Conservation (phyloP, 306 rosid species). For the Herpetospermum pedunculosum region DNA sequence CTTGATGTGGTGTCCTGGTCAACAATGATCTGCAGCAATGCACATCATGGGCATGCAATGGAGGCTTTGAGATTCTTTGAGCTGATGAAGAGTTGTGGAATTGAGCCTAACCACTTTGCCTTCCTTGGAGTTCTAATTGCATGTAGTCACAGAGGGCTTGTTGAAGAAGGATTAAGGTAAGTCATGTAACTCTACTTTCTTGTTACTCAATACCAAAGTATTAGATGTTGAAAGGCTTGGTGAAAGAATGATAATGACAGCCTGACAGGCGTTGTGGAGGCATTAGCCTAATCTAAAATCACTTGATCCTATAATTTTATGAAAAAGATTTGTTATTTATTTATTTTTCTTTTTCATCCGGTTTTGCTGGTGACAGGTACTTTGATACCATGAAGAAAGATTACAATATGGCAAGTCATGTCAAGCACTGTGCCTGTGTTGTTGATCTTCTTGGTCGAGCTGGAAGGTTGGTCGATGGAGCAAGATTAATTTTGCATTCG, state of each 20-base stretch:
- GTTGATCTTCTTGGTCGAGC: slow-evolving; percentile 52
- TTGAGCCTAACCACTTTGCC: slow-evolving; percentile 35
- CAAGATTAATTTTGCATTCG: slow-evolving; percentile 24
- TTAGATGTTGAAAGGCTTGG: not conserved
- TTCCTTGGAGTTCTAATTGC: slow-evolving; percentile 48
- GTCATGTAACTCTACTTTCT: not conserved
- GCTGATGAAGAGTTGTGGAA: slow-evolving; percentile 26
- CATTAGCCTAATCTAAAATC: not conserved
- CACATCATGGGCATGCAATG: slow-evolving; percentile 41
- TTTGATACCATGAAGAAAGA: slow-evolving; percentile 34
- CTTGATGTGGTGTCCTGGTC: slow-evolving; percentile 54
- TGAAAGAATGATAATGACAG: not conserved
- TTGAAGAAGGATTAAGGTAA: slow-evolving; percentile 34
- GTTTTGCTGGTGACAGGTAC: slow-evolving; percentile 13
- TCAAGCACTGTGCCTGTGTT: slow-evolving; percentile 37
- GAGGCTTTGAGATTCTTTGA: slow-evolving; percentile 37
- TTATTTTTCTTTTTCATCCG: not conserved
- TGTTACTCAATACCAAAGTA: not conserved
- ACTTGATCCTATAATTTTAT: not conserved
- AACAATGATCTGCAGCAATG: slow-evolving; percentile 37
- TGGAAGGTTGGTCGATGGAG: slow-evolving; percentile 38
- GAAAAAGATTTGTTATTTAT: not conserved
- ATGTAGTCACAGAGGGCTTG: slow-evolving; percentile 54
- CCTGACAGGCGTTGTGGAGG: not conserved
- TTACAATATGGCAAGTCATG: slow-evolving; percentile 24